Conservation (phyloP, 192 early-diverging fungal species). For the Mortierella alpina region DNA sequence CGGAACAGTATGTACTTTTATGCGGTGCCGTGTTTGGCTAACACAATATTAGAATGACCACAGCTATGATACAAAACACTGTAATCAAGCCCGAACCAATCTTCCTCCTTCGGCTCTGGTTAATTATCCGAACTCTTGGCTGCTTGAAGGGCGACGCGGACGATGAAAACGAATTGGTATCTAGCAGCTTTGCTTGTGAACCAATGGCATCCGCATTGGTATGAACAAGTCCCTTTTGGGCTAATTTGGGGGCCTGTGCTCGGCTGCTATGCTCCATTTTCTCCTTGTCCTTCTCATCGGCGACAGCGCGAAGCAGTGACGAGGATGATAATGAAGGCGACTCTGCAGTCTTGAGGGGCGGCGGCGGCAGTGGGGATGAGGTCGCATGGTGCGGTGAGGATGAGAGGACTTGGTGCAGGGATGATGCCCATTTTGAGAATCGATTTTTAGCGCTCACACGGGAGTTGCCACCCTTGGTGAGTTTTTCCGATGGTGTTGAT, state of each 20-base stretch:
- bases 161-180: neutral
- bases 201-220: neutral
- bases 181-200: neutral
- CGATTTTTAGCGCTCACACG: conserved; percentile 15
- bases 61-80: conserved; percentile 42
- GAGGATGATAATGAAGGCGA: no score
- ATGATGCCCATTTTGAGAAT: conserved; percentile 32
- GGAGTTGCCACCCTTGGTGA: neutral
- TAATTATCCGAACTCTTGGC: conserved; percentile 15
- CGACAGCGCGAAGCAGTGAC: no score
- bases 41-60: conserved; percentile 37
- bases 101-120: conserved; percentile 10
- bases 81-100: conserved; percentile 39
- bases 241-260: no score
- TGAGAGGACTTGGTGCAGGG: conserved; percentile 17
- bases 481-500: neutral
- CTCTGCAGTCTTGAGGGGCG: neutral
- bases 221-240: neutral
- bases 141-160: conserved; percentile 7
- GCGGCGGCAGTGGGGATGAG: neutral
- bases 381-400: neutral
- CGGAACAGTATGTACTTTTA: neutral
- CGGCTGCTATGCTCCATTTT: no score
- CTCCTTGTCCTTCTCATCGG: no score
- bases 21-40: neutral